phyloP scores from a whole-genome alignment of 345 rosid species.

The Microthlaspi erraticum region DNA sequence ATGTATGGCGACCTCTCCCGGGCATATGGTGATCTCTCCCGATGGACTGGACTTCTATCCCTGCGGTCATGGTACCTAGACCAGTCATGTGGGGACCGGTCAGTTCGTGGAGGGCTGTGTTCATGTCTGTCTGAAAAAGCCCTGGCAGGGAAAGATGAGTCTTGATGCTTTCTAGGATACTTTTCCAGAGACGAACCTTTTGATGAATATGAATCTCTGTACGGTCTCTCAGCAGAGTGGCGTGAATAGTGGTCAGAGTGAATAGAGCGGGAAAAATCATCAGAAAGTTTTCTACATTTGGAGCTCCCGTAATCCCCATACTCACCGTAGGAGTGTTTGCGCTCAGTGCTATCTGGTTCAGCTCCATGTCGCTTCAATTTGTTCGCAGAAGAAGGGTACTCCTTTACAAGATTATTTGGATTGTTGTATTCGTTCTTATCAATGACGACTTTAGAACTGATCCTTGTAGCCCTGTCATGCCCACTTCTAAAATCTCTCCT shows the following conservation, averaged over 20 bases:
- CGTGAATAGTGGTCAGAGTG: slow-evolving; percentile 70
- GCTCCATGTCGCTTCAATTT: slow-evolving; percentile 78
- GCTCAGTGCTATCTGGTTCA: slow-evolving; percentile 71
- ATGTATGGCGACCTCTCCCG: slow-evolving; percentile 58
- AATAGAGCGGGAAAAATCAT: slow-evolving; percentile 62
- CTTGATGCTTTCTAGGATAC: slow-evolving; percentile 75
- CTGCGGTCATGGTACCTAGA: slow-evolving; percentile 65
- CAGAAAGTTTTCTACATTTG: slow-evolving; percentile 80
- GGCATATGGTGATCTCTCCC: slow-evolving; percentile 57
- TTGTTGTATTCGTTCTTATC: slow-evolving; percentile 71
- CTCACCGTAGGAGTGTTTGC: slow-evolving; percentile 60
- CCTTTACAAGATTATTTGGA: slow-evolving; percentile 69
- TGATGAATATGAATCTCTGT: slow-evolving; percentile 68
- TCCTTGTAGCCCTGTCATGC: slow-evolving; percentile 65
- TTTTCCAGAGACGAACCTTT: slow-evolving; percentile 68
- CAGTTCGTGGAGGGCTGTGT: slow-evolving; percentile 75
- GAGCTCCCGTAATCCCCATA: slow-evolving; percentile 65
- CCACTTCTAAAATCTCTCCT: slow-evolving; percentile 77
- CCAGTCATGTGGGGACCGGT: slow-evolving; percentile 77
- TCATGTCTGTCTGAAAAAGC: slow-evolving; percentile 75
- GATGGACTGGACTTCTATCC: slow-evolving; percentile 69
- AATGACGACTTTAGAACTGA: slow-evolving; percentile 76
- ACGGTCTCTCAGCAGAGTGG: slow-evolving; percentile 64
- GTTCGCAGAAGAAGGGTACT: slow-evolving; percentile 58
- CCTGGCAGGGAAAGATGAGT: slow-evolving; percentile 67